phyloP scores from a whole-genome alignment of 2,329 filamentous ascomycete genomes.

The Venturia carpophila region DNA sequence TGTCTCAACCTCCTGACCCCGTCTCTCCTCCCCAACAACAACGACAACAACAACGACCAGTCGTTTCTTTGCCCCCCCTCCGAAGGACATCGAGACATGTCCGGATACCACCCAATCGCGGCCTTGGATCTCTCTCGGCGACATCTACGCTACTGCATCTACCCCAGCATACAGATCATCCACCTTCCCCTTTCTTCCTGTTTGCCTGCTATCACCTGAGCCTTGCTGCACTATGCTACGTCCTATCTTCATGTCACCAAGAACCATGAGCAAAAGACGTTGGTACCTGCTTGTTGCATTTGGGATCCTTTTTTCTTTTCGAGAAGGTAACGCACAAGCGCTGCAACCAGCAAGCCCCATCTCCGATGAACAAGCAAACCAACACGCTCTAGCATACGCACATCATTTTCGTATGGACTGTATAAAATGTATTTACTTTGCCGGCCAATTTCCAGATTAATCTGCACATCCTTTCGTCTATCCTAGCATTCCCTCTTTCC shows the following conservation, averaged over 20 bases:
- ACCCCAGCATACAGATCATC: not conserved
- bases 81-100: not conserved
- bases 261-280: not conserved
- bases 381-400: not conserved
- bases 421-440: not conserved
- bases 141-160: not conserved
- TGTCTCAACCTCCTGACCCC: not conserved
- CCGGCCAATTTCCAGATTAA: not conserved
- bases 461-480: not conserved
- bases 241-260: not conserved
- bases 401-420: not conserved
- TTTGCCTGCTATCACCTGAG: not conserved
- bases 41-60: not conserved
- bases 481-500: conserved; percentile 2
- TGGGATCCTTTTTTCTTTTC: not conserved
- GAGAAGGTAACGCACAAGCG: not conserved
- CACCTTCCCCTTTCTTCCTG: not conserved
- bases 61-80: not conserved
- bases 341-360: not conserved
- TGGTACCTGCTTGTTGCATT: not conserved
- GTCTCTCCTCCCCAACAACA: too few relatives aligned
- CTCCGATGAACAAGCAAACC: not conserved
- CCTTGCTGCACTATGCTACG: not conserved
- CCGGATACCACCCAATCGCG: not conserved
- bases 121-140: not conserved